Percentiles rank a stretch among this genome's conserved stretches.
These are phyloP conservation scores for Pseudocercospora fuligena DNA, from an alignment of 2,329 filamentous ascomycete genomes.

Conservation along the genomic window DNA sequence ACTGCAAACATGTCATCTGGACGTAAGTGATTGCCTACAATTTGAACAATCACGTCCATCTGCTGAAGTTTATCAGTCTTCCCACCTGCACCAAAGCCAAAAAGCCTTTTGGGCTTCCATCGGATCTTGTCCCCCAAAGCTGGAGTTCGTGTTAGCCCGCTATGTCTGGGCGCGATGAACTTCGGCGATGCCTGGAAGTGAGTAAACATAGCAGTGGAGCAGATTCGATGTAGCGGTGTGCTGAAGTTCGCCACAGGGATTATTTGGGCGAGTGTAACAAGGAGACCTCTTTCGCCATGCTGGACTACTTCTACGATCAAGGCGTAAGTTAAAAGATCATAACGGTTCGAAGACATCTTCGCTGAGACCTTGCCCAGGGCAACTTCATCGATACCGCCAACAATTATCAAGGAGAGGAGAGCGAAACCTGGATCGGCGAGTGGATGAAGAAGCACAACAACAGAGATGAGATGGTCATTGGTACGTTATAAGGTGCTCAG, in stretches of 20 bases:
- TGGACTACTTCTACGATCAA: slow-evolving; percentile 41
- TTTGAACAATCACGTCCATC: too few species aligned
- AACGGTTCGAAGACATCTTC: slow-evolving; percentile 38
- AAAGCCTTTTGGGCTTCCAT: slow-evolving; percentile 55
- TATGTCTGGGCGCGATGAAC: slow-evolving; percentile 61
- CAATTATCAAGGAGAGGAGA: slow-evolving; percentile 44
- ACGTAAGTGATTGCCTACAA: too few species aligned
- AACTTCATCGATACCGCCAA: not conserved
- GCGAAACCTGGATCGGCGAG: slow-evolving; percentile 42
- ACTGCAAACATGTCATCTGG: slow-evolving; percentile 12
- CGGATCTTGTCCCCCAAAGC: slow-evolving; percentile 57
- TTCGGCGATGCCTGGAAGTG: slow-evolving; percentile 57
- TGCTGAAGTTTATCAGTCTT: slow-evolving; percentile 1
- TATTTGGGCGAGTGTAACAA: slow-evolving; percentile 39
- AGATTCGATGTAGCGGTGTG: not conserved
- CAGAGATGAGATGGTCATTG: slow-evolving; percentile 26
- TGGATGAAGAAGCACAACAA: slow-evolving; percentile 34
- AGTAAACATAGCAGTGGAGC: not conserved
- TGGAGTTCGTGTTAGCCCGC: slow-evolving; percentile 57
- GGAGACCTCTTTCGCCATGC: slow-evolving; percentile 40
- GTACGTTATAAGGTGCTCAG: not conserved
- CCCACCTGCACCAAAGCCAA: slow-evolving; percentile 37
- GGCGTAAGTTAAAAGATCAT: slow-evolving; percentile 1
- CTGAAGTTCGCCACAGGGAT: slow-evolving; percentile 41
- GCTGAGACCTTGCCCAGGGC: slow-evolving; percentile 41